Evolutionary conservation across 257 asterid genomes (phyloP), one percentile per base, ranked within the genome.

Genomic region (Capsicum baccatum): DNA sequence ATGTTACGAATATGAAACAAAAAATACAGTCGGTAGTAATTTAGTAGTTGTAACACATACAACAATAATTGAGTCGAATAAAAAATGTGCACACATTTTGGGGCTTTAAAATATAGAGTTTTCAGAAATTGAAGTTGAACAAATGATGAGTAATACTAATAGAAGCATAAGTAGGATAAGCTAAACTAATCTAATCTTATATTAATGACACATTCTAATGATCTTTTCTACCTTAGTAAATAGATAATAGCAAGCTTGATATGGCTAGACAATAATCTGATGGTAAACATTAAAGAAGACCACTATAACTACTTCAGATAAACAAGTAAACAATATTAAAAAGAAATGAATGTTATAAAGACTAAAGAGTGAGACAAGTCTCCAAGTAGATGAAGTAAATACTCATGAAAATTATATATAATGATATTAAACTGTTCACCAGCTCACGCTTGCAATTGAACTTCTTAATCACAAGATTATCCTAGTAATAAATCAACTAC

Each of bases 201-300:
- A 47, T 71, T 47, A 35, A 44, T 71, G 39, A 71, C 80, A 71
- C 80, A 47, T 71, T 44, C 79, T 70, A 70, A 17, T 35, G 26
- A 56, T 70, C 57, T 42, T 70, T 39, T 69, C 78, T 33, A 69
- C 78, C 33, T 70, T 1, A 2, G 8, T n/a, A 71, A 71, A 71
- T 57, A 9, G n/a, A 37, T 42, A 19, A 26, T 26, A 26, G 1
- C 33, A 26, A 21, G 3, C n/a, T 48, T n/a, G 14, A 14, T 66
- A 66, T 68, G 54, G 78, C 8, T 1, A 8, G 52, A 67, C 14
- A 39, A 37, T 68, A 67, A 14, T 35, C 52, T 67, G 76, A 35
- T 9, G 6, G 76, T 37, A 14, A 68, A 4, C 33, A 68, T 7
- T 68, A 35, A 68, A 68, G 8, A 26, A 13, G 52, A 68, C 3